Percentiles rank a stretch among this genome's conserved stretches.
phyloP scores from a whole-genome alignment of 306 rosid species.

The Sesbania bispinosa region DNA sequence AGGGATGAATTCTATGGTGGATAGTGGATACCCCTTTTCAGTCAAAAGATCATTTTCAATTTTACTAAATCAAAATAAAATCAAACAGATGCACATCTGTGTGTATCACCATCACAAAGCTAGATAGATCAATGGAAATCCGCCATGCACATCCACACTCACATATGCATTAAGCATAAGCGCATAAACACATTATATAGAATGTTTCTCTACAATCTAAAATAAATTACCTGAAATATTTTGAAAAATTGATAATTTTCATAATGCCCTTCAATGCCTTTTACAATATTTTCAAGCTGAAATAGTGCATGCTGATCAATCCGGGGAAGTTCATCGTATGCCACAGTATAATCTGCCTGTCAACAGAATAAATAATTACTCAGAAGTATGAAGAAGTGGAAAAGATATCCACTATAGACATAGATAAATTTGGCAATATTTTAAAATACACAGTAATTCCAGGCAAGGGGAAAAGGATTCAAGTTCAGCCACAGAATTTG shows the following conservation, averaged over 20 bases:
- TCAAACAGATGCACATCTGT: constrained; percentile 2
- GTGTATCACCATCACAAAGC: background rate
- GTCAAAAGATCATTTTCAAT: background rate
- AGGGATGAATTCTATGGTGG: constrained; percentile 10
- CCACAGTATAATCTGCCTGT: constrained; percentile 64
- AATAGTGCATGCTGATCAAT: constrained; percentile 84
- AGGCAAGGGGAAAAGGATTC: background rate
- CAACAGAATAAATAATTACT: constrained; percentile 12
- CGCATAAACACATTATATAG: background rate
- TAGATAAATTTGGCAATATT: constrained; percentile 8
- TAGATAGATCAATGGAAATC: background rate
- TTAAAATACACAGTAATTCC: constrained; percentile 20
- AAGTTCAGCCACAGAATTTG: background rate
- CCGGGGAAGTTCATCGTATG: constrained; percentile 82
- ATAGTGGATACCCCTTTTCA: background rate
- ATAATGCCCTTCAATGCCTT: constrained; percentile 69
- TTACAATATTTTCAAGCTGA: constrained; percentile 89
- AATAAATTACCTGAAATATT: constrained; percentile 81
- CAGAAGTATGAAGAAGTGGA: constrained; percentile 16
- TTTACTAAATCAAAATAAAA: background rate
- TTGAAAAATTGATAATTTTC: constrained; percentile 90
- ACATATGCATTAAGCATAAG: background rate
- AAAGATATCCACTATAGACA: background rate
- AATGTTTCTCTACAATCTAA: constrained; percentile 14
- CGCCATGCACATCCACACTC: background rate